Evolutionary conservation across 306 rosid species (phyloP).

Genomic region (Cicer pinnatifidum): DNA sequence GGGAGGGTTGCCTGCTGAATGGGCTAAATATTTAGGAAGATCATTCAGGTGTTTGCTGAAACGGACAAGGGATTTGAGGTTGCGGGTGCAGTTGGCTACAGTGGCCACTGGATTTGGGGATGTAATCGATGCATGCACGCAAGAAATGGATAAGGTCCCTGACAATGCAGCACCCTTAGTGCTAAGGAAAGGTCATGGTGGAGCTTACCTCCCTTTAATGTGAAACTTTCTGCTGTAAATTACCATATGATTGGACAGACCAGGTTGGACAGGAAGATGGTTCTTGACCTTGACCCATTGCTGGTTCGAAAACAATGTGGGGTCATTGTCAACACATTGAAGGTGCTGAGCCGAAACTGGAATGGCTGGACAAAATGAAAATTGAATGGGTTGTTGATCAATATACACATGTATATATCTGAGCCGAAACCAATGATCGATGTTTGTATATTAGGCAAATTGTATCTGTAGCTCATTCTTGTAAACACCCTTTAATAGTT

Average conservation of each 20-base stretch:
- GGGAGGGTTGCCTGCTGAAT: constrained; percentile 96
- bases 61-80: constrained; percentile 85
- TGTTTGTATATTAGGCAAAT: constrained; percentile 48
- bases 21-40: constrained; percentile 93
- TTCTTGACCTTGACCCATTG: constrained; percentile 26
- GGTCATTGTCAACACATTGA: constrained; percentile 22
- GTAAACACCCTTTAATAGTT: constrained; percentile 47
- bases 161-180: constrained; percentile 86
- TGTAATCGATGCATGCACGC: constrained; percentile 59
- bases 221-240: constrained; percentile 49
- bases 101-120: constrained; percentile 87
- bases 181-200: constrained; percentile 92
- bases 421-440: constrained; percentile 29
- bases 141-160: constrained; percentile 78
- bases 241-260: constrained; percentile 18
- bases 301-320: constrained; percentile 32
- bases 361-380: constrained; percentile 30
- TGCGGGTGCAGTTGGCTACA: constrained; percentile 73
- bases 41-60: constrained; percentile 87
- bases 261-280: constrained; percentile 4
- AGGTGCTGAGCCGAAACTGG: constrained; percentile 24
- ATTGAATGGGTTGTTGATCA: constrained; percentile 39
- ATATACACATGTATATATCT: constrained; percentile 30
- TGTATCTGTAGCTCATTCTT: constrained; percentile 49
- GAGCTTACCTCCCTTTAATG: constrained; percentile 94